Conservation (phyloP, 164 flowering plant species). For the Piper betle region DNA sequence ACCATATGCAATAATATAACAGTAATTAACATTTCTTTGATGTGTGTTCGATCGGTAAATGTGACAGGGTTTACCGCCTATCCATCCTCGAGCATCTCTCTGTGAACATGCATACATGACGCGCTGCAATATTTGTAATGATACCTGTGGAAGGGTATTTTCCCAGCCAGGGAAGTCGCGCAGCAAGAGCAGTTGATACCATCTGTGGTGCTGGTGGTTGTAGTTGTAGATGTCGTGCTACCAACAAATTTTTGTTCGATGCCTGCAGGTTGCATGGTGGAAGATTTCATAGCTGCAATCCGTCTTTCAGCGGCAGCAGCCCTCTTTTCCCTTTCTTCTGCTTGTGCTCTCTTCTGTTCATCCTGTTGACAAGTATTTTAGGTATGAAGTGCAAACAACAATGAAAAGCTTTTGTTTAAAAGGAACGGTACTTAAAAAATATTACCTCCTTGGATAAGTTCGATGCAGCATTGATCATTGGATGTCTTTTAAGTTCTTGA, state of each 20-base stretch:
- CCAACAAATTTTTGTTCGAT: conserved; percentile 8
- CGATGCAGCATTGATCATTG: conserved; percentile 3
- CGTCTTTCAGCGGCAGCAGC: conserved; percentile 96
- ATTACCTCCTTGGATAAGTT: conserved; percentile 59
- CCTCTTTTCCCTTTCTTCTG: conserved; percentile 78
- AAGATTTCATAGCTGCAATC: conserved; percentile 40
- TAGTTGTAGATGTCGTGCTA: conserved; percentile 6
- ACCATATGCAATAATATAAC: too few relatives aligned
- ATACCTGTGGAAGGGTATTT: conserved; percentile 82
- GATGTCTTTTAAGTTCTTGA: too few relatives aligned
- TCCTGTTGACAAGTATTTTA: conserved; percentile 26
- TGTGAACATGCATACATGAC: conserved; percentile 85
- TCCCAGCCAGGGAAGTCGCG: conserved; percentile 55
- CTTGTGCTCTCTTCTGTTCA: conserved; percentile 42
- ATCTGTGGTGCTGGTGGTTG: conserved; percentile 9
- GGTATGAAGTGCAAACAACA: neutral
- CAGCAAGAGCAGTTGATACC: conserved; percentile 66
- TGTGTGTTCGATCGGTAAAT: too few relatives aligned
- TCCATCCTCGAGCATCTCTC: conserved; percentile 57
- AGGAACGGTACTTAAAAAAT: neutral
- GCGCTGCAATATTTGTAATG: conserved; percentile 91
- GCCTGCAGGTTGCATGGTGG: neutral
- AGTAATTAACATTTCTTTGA: too few relatives aligned
- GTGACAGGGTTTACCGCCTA: conserved; percentile 1
- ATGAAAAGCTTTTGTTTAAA: neutral